These are phyloP conservation scores for Nakaseomyces nivariensis DNA, from an alignment of 1,139 yeast species.

Conservation along the genomic window DNA sequence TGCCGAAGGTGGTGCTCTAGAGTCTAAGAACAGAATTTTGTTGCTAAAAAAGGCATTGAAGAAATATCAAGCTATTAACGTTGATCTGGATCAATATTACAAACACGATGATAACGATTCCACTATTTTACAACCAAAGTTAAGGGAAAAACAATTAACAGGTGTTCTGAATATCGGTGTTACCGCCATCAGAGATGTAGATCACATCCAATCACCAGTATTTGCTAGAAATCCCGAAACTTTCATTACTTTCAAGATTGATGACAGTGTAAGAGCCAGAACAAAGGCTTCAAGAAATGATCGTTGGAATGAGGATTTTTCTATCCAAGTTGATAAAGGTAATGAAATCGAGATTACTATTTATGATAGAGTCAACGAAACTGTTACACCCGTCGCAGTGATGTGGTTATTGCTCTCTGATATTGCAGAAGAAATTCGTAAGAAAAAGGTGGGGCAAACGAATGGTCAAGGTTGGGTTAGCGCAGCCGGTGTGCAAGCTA, in stretches of 20 bases:
- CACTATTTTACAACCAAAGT: slow-evolving; percentile 48
- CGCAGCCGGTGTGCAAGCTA: slow-evolving; percentile 43
- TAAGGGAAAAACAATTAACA: slow-evolving; percentile 70
- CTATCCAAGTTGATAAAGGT: slow-evolving; percentile 75
- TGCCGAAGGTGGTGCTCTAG: slow-evolving; percentile 79
- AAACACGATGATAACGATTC: slow-evolving; percentile 46
- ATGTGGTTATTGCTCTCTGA: slow-evolving; percentile 87
- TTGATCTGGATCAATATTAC: slow-evolving; percentile 35
- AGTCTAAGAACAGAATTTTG: slow-evolving; percentile 77
- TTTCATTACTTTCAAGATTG: slow-evolving; percentile 66
- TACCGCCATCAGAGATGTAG: slow-evolving; percentile 76
- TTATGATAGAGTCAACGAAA: slow-evolving; percentile 64
- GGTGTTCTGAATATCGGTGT: slow-evolving; percentile 68
- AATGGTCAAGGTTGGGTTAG: slow-evolving; percentile 81
- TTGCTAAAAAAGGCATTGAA: slow-evolving; percentile 74
- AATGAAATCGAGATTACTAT: slow-evolving; percentile 84
- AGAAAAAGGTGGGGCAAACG: slow-evolving; percentile 68
- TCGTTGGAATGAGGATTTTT: slow-evolving; percentile 77
- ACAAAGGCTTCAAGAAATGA: slow-evolving; percentile 71
- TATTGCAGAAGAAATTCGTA: slow-evolving; percentile 86
- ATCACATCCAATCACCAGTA: slow-evolving; percentile 77
- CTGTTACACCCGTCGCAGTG: slow-evolving; percentile 78
- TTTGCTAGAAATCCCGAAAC: slow-evolving; percentile 77
- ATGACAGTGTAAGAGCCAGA: slow-evolving; percentile 71
- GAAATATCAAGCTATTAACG: slow-evolving; percentile 82